These are phyloP conservation scores for Ceratocystis papillata DNA, from an alignment of 2,329 filamentous ascomycete genomes.

Conservation along the genomic window DNA sequence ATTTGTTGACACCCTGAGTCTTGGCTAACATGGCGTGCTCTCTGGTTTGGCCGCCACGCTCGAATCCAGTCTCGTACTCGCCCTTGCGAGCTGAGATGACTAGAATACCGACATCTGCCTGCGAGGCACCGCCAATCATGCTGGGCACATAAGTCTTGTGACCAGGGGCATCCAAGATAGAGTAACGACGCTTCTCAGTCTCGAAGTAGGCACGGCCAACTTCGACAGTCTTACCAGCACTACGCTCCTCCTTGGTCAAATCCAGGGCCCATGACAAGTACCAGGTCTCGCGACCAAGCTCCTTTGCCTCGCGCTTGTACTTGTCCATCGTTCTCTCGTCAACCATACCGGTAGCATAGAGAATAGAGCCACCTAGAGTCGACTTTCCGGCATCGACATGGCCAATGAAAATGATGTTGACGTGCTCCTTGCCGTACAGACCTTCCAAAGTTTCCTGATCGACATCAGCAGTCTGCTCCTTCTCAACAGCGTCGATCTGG, in stretches of 20 bases:
- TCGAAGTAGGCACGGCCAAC: conserved; percentile 94
- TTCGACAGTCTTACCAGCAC: conserved; percentile 96
- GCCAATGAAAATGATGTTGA: conserved; percentile 96
- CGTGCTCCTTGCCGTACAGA: conserved; percentile 84
- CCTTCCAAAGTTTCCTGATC: conserved; percentile 69
- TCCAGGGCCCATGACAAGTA: conserved; percentile 98
- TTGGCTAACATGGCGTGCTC: conserved; percentile 98
- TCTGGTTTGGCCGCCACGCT: conserved; percentile 88
- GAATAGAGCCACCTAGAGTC: conserved; percentile 83
- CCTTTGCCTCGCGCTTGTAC: conserved; percentile 93
- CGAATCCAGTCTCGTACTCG: conserved; percentile 97
- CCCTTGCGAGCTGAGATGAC: conserved; percentile 96
- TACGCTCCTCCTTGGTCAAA: conserved; percentile 88
- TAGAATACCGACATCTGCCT: conserved; percentile 86
- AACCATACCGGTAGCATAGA: conserved; percentile 96
- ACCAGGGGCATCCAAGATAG: conserved; percentile 89
- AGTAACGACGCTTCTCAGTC: conserved; percentile 91
- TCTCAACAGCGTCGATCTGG: conserved; percentile 71
- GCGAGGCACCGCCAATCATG: conserved; percentile 94
- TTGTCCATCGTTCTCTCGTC: conserved; percentile 97
- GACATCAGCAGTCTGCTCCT: conserved; percentile 68
- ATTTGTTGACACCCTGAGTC: conserved; percentile 95
- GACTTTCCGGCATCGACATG: conserved; percentile 99
- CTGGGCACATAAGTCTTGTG: conserved; percentile 97
- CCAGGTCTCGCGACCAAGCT: conserved; percentile 93